Evolutionary conservation across 176 grass and related monocot species (phyloP).

Genomic region (Carex parvula): DNA sequence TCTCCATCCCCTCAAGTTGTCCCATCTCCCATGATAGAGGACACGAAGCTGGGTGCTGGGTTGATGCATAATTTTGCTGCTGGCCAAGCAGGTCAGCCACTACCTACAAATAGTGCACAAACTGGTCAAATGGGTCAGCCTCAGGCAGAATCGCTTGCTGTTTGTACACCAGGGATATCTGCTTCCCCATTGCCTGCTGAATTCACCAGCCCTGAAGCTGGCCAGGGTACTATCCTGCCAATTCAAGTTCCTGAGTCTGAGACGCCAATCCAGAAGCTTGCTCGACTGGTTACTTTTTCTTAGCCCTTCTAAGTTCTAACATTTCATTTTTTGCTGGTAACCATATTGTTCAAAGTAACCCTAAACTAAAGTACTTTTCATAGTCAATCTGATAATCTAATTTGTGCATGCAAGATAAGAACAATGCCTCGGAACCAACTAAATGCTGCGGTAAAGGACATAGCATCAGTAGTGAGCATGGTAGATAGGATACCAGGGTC

Average conservation of each 20-base stretch:
- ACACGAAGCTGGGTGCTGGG: constrained; percentile 59
- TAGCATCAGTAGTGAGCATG: constrained; percentile 83
- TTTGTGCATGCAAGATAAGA: constrained; percentile 38
- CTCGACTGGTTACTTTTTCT: constrained; percentile 62
- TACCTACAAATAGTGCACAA: constrained; percentile 29
- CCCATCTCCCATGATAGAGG: constrained; percentile 75
- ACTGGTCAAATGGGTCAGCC: constrained; percentile 27
- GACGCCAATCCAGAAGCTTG: constrained; percentile 72
- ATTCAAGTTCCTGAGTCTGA: constrained; percentile 58
- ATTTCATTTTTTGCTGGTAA: constrained; percentile 25
- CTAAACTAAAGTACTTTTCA: neutral
- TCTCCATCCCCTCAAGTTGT: constrained; percentile 71
- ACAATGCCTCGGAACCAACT: constrained; percentile 29
- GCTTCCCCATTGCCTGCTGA: constrained; percentile 84
- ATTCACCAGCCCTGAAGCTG: constrained; percentile 69
- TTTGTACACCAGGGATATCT: constrained; percentile 85
- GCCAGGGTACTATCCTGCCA: constrained; percentile 44
- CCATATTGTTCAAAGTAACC: neutral
- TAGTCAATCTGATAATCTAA: neutral
- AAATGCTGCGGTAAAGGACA: constrained; percentile 65
- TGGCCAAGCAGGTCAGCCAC: constrained; percentile 54
- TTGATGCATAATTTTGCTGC: constrained; percentile 46
- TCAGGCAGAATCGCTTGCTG: constrained; percentile 52
- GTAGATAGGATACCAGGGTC: constrained; percentile 88
- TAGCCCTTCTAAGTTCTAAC: neutral